Evolutionary conservation across 2,329 filamentous ascomycete genomes (phyloP).

Genomic region (Botrytis hyacinthi): DNA sequence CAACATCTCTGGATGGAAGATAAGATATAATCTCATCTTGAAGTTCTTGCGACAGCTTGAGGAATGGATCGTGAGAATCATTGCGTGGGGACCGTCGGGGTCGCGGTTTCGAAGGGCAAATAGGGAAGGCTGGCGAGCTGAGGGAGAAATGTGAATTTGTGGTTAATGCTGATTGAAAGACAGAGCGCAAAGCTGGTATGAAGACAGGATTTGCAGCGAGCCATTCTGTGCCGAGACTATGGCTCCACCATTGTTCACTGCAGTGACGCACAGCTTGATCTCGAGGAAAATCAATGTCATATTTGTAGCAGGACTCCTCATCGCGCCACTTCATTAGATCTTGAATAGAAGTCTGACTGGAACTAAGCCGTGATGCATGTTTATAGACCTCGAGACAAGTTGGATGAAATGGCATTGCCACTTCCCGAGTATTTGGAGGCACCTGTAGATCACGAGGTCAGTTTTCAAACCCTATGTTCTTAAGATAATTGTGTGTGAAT

Average conservation of each 20-base stretch:
- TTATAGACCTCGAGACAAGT: constrained; percentile 29
- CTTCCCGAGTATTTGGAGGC: not conserved
- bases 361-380: not conserved
- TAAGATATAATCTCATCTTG: constrained; percentile 25
- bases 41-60: constrained; percentile 29
- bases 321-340: constrained; percentile 24
- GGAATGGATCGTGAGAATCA: constrained; percentile 26
- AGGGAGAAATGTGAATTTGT: constrained; percentile 4
- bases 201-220: constrained; percentile 34
- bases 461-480: not conserved
- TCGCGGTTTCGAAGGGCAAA: not conserved
- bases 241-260: constrained; percentile 22
- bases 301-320: not conserved
- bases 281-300: constrained; percentile 6
- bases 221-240: constrained; percentile 27
- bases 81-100: not conserved
- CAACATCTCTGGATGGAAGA: constrained; percentile 30
- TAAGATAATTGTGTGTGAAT: not conserved
- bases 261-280: not conserved
- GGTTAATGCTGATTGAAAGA: constrained; percentile 22
- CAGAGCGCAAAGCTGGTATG: constrained; percentile 27
- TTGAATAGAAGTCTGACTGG: constrained; percentile 19
- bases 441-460: not conserved
- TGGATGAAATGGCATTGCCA: constrained; percentile 27
- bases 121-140: not conserved